These are phyloP conservation scores for Tricholoma furcatifolium DNA, from an alignment of 768 basidiomycete genomes.

Conservation along the genomic window DNA sequence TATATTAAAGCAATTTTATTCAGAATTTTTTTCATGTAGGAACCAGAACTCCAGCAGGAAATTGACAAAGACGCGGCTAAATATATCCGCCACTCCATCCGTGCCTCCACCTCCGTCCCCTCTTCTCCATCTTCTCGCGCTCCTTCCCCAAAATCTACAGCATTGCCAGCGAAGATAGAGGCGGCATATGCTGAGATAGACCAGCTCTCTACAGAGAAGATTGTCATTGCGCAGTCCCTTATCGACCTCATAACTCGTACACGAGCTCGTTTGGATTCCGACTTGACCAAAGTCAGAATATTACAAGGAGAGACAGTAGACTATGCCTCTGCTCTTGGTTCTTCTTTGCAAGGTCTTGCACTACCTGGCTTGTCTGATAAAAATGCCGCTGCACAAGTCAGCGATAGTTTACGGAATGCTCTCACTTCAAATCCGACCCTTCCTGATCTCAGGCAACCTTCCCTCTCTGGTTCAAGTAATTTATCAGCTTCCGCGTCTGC, in stretches of 20 bases:
- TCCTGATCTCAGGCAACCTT: slow-evolving; percentile 24
- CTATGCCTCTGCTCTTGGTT: slow-evolving; percentile 19
- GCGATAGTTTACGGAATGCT: slow-evolving; percentile 43
- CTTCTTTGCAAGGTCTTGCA: slow-evolving; percentile 9
- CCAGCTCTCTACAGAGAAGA: slow-evolving; percentile 45
- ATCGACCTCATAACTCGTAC: slow-evolving; percentile 48
- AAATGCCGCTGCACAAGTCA: slow-evolving; percentile 37
- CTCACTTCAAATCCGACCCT: slow-evolving; percentile 31
- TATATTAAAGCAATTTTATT: slow-evolving; percentile 4
- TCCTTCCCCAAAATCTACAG: slow-evolving; percentile 35
- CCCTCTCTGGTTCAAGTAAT: slow-evolving; percentile 17
- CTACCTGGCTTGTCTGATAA: slow-evolving; percentile 10
- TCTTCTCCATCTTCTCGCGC: slow-evolving; percentile 30
- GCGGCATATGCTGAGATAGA: slow-evolving; percentile 46
- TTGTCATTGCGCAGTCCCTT: slow-evolving; percentile 43
- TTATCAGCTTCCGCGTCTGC: slow-evolving; percentile 20
- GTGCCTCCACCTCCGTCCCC: slow-evolving; percentile 25
- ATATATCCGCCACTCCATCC: slow-evolving; percentile 49
- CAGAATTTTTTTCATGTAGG: slow-evolving; percentile 3
- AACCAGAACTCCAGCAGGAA: slow-evolving; percentile 46
- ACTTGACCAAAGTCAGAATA: slow-evolving; percentile 44
- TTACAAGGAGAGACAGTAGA: slow-evolving; percentile 47
- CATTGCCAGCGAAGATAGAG: slow-evolving; percentile 42
- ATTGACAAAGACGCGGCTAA: slow-evolving; percentile 47
- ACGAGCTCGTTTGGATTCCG: slow-evolving; percentile 47